phyloP scores from a whole-genome alignment of 306 rosid genomes.

The Quercus aquifolioides region DNA sequence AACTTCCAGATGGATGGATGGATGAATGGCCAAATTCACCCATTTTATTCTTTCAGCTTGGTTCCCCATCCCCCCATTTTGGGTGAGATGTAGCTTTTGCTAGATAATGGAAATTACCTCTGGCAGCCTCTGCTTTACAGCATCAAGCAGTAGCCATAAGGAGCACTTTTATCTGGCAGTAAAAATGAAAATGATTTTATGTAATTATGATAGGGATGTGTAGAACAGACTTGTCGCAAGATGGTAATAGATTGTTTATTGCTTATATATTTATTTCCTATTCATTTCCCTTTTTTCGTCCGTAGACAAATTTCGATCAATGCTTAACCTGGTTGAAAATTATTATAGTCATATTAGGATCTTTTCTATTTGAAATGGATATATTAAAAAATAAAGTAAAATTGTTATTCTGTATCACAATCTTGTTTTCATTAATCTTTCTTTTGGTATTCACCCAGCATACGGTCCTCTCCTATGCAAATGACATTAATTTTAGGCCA shows the following conservation, averaged over 20 bases:
- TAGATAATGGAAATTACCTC: no score
- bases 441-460: not conserved
- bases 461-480: not conserved
- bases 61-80: no score
- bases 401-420: not conserved
- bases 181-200: conserved; percentile 9
- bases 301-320: not conserved
- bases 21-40: not conserved
- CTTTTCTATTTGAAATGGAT: no score
- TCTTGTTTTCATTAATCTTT: not conserved
- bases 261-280: not conserved
- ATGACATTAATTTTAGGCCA: not conserved
- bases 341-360: no score
- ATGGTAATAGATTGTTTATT: not conserved
- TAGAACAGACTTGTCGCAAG: conserved; percentile 13
- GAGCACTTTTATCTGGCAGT: conserved; percentile 13
- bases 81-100: no score
- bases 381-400: no score
- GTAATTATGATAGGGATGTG: conserved; percentile 14
- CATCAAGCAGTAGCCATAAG: not conserved
- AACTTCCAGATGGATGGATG: conserved; percentile 6
- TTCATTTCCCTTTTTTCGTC: not conserved
- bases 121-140: not conserved
- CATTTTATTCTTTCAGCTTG: no score
- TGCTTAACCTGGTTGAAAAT: no score